phyloP scores from a whole-genome alignment of 768 basidiomycete species.

The Asterophora lycoperdoides region DNA sequence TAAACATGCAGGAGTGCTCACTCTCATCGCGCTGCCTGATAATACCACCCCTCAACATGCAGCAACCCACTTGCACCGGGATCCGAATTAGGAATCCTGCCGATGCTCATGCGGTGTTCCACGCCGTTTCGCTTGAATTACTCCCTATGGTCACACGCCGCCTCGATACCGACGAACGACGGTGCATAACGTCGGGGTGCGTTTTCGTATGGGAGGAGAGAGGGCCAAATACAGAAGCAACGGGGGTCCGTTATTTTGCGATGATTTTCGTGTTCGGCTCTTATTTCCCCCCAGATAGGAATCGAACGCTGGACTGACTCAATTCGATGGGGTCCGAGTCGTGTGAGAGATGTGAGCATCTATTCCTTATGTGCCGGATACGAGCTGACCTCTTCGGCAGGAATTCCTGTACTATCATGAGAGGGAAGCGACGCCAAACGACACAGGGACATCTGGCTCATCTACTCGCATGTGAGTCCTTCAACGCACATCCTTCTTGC shows the following conservation, averaged over 20 bases:
- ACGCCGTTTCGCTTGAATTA: constrained; percentile 54
- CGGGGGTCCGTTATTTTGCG: constrained; percentile 44
- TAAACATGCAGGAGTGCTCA: constrained; percentile 5
- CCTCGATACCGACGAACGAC: constrained; percentile 71
- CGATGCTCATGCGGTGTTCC: constrained; percentile 74
- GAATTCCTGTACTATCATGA: constrained; percentile 79
- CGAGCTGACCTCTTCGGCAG: constrained; percentile 30
- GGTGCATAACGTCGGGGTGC: constrained; percentile 63
- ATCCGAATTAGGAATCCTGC: constrained; percentile 59
- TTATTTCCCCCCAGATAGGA: constrained; percentile 45
- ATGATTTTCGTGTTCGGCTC: constrained; percentile 7
- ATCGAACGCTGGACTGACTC: constrained; percentile 84
- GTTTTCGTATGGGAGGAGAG: constrained; percentile 86
- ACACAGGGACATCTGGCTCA: constrained; percentile 48
- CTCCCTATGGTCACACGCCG: constrained; percentile 68
- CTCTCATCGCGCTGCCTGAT: constrained; percentile 7
- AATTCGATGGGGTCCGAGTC: constrained; percentile 74
- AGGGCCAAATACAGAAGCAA: constrained; percentile 59
- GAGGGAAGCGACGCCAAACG: constrained; percentile 45
- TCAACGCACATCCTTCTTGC: not conserved
- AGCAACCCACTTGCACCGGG: constrained; percentile 62
- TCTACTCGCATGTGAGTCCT: constrained; percentile 43
- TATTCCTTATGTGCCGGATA: not conserved
- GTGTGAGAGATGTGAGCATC: constrained; percentile 62
- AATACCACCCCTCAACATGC: constrained; percentile 35